phyloP scores from a whole-genome alignment of 768 basidiomycete species.

The Leccinum variicolor region DNA sequence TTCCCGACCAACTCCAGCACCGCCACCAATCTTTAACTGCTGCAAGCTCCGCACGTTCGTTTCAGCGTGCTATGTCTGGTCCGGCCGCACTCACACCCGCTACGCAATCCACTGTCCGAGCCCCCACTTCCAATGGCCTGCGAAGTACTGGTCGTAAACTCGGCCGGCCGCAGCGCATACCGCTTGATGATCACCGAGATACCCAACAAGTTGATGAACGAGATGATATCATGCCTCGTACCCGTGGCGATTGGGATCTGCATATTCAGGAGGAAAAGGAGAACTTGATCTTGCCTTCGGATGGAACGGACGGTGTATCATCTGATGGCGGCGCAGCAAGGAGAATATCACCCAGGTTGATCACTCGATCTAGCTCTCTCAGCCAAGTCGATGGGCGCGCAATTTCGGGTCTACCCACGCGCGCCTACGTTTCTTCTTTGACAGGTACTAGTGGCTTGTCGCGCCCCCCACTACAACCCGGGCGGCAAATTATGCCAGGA shows the following conservation, averaged over 20 bases:
- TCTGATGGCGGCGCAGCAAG: conserved; percentile 21
- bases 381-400: conserved; percentile 35
- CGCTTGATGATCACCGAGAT: conserved; percentile 36
- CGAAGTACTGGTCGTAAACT: conserved; percentile 34
- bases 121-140: conserved; percentile 31
- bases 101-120: conserved; percentile 27
- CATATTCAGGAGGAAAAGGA: conserved; percentile 40
- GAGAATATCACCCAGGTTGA: conserved; percentile 27
- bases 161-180: conserved; percentile 35
- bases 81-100: conserved; percentile 39
- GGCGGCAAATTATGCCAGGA: conserved; percentile 43
- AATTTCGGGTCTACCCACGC: conserved; percentile 32
- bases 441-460: conserved; percentile 35
- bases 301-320: conserved; percentile 21
- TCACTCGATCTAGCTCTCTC: conserved; percentile 31
- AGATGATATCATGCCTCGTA: conserved; percentile 30
- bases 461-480: conserved; percentile 37
- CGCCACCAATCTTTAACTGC: conserved; percentile 26
- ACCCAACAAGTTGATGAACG: conserved; percentile 30
- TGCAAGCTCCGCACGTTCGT: conserved; percentile 41
- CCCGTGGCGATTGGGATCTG: conserved; percentile 30
- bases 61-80: conserved; percentile 66
- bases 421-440: conserved; percentile 28
- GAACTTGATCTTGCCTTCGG: conserved; percentile 30
- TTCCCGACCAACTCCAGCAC: conserved; percentile 29